Evolutionary conservation across 441 rosid genomes (phyloP).

Genomic region (Populus hybrid): DNA sequence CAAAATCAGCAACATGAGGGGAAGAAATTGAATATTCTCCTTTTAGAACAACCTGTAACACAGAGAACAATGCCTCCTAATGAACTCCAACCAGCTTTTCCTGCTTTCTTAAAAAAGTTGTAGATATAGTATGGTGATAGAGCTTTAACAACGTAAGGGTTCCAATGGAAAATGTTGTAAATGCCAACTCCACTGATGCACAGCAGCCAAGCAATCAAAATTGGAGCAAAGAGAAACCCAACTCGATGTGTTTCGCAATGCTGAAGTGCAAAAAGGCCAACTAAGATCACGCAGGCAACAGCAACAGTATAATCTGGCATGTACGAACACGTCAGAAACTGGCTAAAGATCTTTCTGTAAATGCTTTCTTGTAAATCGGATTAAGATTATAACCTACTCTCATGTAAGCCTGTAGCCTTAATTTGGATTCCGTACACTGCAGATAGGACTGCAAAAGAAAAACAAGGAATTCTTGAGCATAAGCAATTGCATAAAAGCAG

Average conservation of each 20-base stretch:
- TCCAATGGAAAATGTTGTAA: conserved; percentile 31
- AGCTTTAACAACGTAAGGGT: conserved; percentile 27
- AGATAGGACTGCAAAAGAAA: conserved; percentile 21
- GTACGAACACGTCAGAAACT: neutral
- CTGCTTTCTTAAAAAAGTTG: conserved; percentile 25
- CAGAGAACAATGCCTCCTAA: conserved; percentile 21
- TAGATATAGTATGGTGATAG: conserved; percentile 30
- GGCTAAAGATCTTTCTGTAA: neutral
- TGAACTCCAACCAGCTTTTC: conserved; percentile 30
- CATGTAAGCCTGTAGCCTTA: conserved; percentile 22
- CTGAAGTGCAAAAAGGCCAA: conserved; percentile 37
- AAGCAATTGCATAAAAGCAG: no score
- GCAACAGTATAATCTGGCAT: conserved; percentile 16
- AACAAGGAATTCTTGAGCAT: neutral
- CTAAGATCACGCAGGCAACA: conserved; percentile 29
- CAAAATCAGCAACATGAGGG: neutral
- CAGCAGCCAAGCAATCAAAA: conserved; percentile 32
- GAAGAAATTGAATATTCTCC: neutral
- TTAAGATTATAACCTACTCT: conserved; percentile 20
- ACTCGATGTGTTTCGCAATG: conserved; percentile 35
- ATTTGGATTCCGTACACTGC: conserved; percentile 22
- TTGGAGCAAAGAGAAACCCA: conserved; percentile 37
- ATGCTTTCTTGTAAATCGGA: neutral
- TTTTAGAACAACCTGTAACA: neutral
- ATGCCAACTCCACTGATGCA: conserved; percentile 31